phyloP scores from a whole-genome alignment of 2,329 filamentous ascomycete species.

The Colletotrichum nymphaeae region DNA sequence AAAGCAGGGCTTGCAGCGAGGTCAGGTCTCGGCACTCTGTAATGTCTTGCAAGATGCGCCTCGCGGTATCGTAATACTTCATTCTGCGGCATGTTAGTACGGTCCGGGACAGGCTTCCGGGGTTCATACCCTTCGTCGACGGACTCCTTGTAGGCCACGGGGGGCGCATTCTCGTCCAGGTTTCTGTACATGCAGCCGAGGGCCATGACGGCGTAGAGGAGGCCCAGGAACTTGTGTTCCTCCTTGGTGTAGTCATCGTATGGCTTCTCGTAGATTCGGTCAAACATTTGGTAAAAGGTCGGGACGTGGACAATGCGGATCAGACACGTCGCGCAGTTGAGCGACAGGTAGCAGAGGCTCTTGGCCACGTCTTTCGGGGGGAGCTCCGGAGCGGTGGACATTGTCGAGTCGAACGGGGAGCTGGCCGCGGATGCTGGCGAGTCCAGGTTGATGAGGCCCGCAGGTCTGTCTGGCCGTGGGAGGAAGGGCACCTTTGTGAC shows the following conservation, averaged over 20 bases:
- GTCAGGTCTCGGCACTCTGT: constrained; percentile 79
- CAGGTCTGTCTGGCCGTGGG: constrained; percentile 59
- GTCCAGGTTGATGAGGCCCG: constrained; percentile 70
- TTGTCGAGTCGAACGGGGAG: constrained; percentile 71
- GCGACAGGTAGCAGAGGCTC: constrained; percentile 64
- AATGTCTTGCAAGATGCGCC: constrained; percentile 72
- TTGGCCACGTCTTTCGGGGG: constrained; percentile 71
- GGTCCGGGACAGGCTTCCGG: neutral
- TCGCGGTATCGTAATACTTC: constrained; percentile 79
- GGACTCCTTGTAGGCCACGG: constrained; percentile 60
- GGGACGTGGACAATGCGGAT: constrained; percentile 83
- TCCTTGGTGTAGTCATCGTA: constrained; percentile 71
- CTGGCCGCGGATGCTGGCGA: constrained; percentile 71
- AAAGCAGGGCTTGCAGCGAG: constrained; percentile 80
- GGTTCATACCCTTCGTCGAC: constrained; percentile 67
- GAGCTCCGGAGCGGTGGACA: constrained; percentile 71
- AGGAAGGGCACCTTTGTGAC: constrained; percentile 71
- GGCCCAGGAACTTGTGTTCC: constrained; percentile 76
- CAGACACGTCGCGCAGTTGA: constrained; percentile 68
- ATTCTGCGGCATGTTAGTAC: constrained; percentile 60
- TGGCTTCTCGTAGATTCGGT: constrained; percentile 80
- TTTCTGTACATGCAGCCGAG: constrained; percentile 78
- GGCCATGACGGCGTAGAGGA: constrained; percentile 77
- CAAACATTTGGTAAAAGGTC: constrained; percentile 81
- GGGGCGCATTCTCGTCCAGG: constrained; percentile 64